Percentiles rank a stretch among this genome's conserved stretches.
Evolutionary conservation across 441 rosid species (phyloP).

Genomic region (Populus hybrid): DNA sequence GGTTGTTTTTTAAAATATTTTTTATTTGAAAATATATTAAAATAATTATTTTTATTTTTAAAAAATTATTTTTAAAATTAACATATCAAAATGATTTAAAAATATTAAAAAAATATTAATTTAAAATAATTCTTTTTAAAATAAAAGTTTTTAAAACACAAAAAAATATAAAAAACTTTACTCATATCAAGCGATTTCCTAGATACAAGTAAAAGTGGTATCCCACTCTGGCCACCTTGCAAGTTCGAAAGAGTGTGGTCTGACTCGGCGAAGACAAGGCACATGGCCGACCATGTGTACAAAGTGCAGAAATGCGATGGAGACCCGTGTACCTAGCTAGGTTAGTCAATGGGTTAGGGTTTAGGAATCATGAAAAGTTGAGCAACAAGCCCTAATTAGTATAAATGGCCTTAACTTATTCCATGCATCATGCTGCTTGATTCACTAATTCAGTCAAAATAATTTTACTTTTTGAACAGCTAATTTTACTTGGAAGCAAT

Average conservation of each 20-base stretch:
- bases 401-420: not conserved
- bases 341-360: not conserved
- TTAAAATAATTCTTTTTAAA: no score
- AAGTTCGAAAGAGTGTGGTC: not conserved
- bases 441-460: not conserved
- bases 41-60: no score
- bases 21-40: no score
- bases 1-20: no score
- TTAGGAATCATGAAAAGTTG: not conserved
- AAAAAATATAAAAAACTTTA: no score
- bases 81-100: no score
- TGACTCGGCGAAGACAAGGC: not conserved
- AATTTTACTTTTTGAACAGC: not conserved
- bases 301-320: not conserved
- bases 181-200: no score
- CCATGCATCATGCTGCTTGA: not conserved
- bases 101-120: no score
- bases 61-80: no score
- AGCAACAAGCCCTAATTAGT: not conserved
- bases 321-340: not conserved
- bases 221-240: not conserved
- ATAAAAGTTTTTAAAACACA: no score
- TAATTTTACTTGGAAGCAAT: not conserved
- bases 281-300: constrained; percentile 6
- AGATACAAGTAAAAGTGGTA: not conserved